A percentile compares a stretch with the other conserved stretches of the same genome.
phyloP scores from a whole-genome alignment of 1,284 basidiomycete genomes.

The Leccinum fuscescens region DNA sequence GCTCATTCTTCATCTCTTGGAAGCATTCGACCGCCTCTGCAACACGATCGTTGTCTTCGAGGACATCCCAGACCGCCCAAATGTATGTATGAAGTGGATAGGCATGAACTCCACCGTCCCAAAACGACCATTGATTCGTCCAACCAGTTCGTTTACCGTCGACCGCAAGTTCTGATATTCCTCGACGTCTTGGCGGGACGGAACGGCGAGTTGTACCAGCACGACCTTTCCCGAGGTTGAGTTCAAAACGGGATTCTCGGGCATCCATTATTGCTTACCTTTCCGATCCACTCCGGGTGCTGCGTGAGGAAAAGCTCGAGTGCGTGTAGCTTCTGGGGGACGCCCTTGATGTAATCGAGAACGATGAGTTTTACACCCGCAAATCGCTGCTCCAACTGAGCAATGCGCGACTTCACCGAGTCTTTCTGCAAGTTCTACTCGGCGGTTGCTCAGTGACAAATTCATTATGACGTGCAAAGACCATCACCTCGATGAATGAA shows the following conservation, averaged over 20 bases:
- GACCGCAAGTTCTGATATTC: conserved; percentile 98
- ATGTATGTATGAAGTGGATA: conserved; percentile 92
- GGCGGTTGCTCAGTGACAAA: conserved; percentile 4
- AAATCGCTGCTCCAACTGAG: conserved; percentile 85
- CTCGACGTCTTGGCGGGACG: conserved; percentile 96
- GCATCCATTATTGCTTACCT: conserved; percentile 44
- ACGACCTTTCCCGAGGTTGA: conserved; percentile 64
- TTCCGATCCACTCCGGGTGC: conserved; percentile 99
- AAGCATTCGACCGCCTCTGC: not conserved
- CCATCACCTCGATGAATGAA: conserved; percentile 79
- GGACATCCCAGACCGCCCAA: too few species aligned
- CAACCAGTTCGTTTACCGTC: conserved; percentile 96
- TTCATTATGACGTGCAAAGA: not conserved
- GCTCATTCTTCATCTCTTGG: not conserved
- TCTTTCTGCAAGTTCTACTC: conserved; percentile 74
- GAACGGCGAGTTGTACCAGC: conserved; percentile 94
- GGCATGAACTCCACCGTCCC: conserved; percentile 99
- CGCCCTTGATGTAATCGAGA: conserved; percentile 99
- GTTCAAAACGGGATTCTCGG: not conserved
- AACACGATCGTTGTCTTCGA: not conserved
- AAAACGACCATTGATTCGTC: conserved; percentile 96
- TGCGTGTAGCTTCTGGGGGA: conserved; percentile 96
- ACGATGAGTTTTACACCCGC: conserved; percentile 96
- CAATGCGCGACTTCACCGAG: conserved; percentile 77
- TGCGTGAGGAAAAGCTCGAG: conserved; percentile 95